Conservation (phyloP, 2,329 filamentous ascomycete species). For the Akanthomyces uredinophilus region DNA sequence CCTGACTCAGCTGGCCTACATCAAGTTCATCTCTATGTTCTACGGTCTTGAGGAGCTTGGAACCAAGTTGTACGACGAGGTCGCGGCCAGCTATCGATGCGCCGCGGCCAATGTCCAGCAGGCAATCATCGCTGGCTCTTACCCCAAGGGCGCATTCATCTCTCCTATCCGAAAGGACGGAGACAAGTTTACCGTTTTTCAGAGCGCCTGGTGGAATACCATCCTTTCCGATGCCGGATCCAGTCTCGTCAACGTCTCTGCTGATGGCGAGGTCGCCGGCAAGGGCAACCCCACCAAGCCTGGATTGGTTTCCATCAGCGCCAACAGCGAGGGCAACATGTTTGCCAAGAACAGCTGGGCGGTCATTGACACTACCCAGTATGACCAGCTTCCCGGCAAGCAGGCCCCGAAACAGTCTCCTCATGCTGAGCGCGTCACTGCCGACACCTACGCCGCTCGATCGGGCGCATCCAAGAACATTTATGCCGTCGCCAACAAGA, state of each 20-base stretch:
- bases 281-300: neutral
- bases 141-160: conserved; percentile 3
- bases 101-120: conserved; percentile 12
- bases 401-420: neutral
- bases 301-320: neutral
- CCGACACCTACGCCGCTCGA: neutral
- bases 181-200: conserved; percentile 14
- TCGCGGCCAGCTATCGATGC: conserved; percentile 11
- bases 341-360: conserved; percentile 13
- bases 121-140: neutral
- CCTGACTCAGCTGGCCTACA: conserved; percentile 12
- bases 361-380: conserved; percentile 15
- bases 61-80: conserved; percentile 2
- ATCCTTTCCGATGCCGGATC: conserved; percentile 12
- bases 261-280: neutral
- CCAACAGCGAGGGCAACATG: neutral
- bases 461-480: neutral
- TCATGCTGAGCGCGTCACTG: neutral
- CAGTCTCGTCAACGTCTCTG: neutral
- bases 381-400: conserved; percentile 12
- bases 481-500: conserved; percentile 10
- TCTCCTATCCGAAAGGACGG: conserved; percentile 7
- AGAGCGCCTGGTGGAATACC: conserved; percentile 10
- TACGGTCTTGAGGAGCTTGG: conserved; percentile 11
- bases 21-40: conserved; percentile 16